Evolutionary conservation across 2,329 filamentous ascomycete species (phyloP).

Genomic region (Pseudofabraea citricarpa): DNA sequence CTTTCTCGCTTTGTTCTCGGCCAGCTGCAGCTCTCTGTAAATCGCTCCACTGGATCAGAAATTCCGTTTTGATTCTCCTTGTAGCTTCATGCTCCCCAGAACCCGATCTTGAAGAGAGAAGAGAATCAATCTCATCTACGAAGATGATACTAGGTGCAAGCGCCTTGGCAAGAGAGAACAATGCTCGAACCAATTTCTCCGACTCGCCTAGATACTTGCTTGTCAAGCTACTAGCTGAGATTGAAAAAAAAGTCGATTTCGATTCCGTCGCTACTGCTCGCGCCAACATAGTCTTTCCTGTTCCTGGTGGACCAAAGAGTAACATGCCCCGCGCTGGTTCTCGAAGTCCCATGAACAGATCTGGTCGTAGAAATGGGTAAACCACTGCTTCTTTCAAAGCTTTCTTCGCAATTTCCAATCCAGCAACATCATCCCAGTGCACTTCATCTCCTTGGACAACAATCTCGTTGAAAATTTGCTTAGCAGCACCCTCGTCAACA

Average conservation of each 20-base stretch:
- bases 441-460: slow-evolving; percentile 93
- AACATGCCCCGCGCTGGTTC: slow-evolving; percentile 95
- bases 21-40: slow-evolving; percentile 88
- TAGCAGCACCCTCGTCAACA: slow-evolving; percentile 76
- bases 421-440: slow-evolving; percentile 90
- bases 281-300: slow-evolving; percentile 97
- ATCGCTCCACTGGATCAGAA: slow-evolving; percentile 96
- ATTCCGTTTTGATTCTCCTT: slow-evolving; percentile 92
- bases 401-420: slow-evolving; percentile 83
- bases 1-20: slow-evolving; percentile 61
- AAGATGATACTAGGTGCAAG: slow-evolving; percentile 96
- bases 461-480: slow-evolving; percentile 93
- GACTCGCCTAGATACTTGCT: slow-evolving; percentile 96
- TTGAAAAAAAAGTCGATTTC: slow-evolving; percentile 92
- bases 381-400: slow-evolving; percentile 94
- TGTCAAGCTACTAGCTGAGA: slow-evolving; percentile 88
- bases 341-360: slow-evolving; percentile 90
- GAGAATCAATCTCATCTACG: slow-evolving; percentile 94
- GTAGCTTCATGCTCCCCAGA: slow-evolving; percentile 90
- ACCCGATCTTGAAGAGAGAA: slow-evolving; percentile 78
- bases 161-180: slow-evolving; percentile 84
- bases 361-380: slow-evolving; percentile 91
- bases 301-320: slow-evolving; percentile 94
- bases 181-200: slow-evolving; percentile 88
- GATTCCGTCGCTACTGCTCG: slow-evolving; percentile 93